Conservation (phyloP, 2,329 filamentous ascomycete genomes). For the Ascocoryne sarcoides region DNA sequence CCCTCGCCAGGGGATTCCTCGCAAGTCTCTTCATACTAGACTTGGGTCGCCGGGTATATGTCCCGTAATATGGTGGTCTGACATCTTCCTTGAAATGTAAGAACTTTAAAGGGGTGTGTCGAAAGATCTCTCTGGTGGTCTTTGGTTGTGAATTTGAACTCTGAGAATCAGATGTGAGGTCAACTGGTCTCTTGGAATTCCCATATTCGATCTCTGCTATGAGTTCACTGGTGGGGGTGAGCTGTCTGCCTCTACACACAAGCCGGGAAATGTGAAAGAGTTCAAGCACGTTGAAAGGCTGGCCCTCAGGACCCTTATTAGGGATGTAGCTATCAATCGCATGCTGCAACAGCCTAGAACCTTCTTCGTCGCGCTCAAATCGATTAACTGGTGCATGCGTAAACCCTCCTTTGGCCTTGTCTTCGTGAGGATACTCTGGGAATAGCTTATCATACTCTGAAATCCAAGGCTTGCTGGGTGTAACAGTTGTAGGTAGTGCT, state of each 20-base stretch:
- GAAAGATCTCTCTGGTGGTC: slow-evolving; percentile 15
- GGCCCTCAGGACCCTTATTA: too few species aligned
- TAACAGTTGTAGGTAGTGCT: slow-evolving; percentile 12
- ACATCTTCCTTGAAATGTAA: slow-evolving; percentile 52
- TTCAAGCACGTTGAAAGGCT: slow-evolving; percentile 38
- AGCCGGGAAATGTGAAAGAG: slow-evolving; percentile 39
- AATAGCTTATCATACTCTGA: slow-evolving; percentile 61
- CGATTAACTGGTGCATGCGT: slow-evolving; percentile 51
- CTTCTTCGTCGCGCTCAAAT: slow-evolving; percentile 49
- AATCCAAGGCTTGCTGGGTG: slow-evolving; percentile 24
- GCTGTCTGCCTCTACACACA: slow-evolving; percentile 34
- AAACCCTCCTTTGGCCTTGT: too few species aligned
- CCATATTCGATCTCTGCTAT: slow-evolving; percentile 23
- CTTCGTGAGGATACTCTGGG: slow-evolving; percentile 70
- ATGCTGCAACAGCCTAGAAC: slow-evolving; percentile 40
- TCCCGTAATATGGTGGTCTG: slow-evolving; percentile 63
- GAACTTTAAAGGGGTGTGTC: slow-evolving; percentile 23
- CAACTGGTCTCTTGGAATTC: slow-evolving; percentile 21
- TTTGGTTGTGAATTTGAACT: slow-evolving; percentile 25
- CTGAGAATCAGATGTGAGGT: slow-evolving; percentile 27
- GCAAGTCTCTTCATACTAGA: slow-evolving; percentile 41
- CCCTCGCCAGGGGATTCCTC: slow-evolving; percentile 42
- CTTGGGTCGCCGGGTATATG: slow-evolving; percentile 43
- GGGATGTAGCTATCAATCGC: slow-evolving; percentile 47
- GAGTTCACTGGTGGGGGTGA: slow-evolving; percentile 23